phyloP scores from a whole-genome alignment of 192 early-diverging fungal genomes.

The Backusella australiensis region DNA sequence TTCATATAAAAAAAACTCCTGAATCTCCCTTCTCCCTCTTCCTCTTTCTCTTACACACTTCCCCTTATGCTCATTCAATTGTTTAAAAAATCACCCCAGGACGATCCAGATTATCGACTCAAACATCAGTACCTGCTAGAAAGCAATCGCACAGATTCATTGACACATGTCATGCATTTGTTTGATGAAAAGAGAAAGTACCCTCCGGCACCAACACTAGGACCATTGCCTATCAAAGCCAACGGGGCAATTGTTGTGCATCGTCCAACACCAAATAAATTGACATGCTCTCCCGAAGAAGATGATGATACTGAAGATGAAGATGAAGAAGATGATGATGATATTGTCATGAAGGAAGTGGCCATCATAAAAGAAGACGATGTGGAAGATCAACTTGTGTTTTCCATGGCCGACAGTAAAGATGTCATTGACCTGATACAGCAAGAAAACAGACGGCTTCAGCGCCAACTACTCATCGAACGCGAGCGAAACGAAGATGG shows the following conservation, averaged over 20 bases:
- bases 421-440: neutral
- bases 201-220: neutral
- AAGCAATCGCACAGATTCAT: neutral
- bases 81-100: neutral
- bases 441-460: conserved; percentile 1
- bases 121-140: neutral
- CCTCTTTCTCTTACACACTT: neutral
- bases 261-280: neutral
- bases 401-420: neutral
- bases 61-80: neutral
- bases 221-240: conserved; percentile 14
- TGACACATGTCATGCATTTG: conserved; percentile 10
- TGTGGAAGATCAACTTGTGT: neutral
- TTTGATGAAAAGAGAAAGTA: conserved; percentile 10
- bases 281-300: neutral
- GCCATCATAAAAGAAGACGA: neutral
- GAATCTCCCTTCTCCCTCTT: neutral
- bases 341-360: neutral
- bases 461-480: neutral
- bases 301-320: neutral
- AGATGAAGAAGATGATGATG: neutral
- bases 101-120: neutral
- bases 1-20: neutral
- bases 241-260: conserved; percentile 9
- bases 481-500: conserved; percentile 4